Evolutionary conservation across 129 eudicot genomes (phyloP).

Genomic region (Centaurea solstitialis): DNA sequence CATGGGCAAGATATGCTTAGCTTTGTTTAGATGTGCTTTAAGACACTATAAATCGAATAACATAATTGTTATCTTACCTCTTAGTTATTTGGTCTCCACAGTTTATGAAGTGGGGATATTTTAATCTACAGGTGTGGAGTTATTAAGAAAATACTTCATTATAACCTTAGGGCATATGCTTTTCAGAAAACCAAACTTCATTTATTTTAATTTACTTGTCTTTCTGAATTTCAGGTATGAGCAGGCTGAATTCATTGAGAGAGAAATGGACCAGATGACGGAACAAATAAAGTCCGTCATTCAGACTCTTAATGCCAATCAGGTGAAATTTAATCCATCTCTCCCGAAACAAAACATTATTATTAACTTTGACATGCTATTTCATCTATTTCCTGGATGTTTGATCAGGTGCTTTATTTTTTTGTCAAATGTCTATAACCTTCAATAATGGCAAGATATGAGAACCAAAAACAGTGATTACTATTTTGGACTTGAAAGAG

Average conservation of each 20-base stretch:
- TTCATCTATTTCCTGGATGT: not conserved
- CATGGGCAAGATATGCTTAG: too few relatives aligned
- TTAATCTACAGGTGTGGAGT: not conserved
- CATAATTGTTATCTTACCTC: not conserved
- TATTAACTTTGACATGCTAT: not conserved
- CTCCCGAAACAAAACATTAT: not conserved
- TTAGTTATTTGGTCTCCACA: not conserved
- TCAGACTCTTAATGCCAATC: conserved; percentile 78
- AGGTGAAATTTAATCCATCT: conserved; percentile 36
- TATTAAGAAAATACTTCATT: not conserved
- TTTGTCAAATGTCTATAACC: not conserved
- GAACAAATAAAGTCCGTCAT: conserved; percentile 83
- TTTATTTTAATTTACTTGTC: not conserved
- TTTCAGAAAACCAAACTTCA: not conserved
- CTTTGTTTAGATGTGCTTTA: too few relatives aligned
- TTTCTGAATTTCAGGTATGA: conserved; percentile 66
- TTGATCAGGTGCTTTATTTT: not conserved
- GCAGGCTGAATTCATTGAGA: conserved; percentile 86
- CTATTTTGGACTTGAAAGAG: too few relatives aligned
- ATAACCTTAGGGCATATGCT: not conserved
- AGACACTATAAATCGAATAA: too few relatives aligned
- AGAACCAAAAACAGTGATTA: not conserved
- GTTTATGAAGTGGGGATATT: not conserved
- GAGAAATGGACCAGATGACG: conserved; percentile 87
- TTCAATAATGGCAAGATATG: not conserved